These are phyloP conservation scores for Ormosia semicastrata DNA, from an alignment of 306 rosid genomes.

Conservation along the genomic window DNA sequence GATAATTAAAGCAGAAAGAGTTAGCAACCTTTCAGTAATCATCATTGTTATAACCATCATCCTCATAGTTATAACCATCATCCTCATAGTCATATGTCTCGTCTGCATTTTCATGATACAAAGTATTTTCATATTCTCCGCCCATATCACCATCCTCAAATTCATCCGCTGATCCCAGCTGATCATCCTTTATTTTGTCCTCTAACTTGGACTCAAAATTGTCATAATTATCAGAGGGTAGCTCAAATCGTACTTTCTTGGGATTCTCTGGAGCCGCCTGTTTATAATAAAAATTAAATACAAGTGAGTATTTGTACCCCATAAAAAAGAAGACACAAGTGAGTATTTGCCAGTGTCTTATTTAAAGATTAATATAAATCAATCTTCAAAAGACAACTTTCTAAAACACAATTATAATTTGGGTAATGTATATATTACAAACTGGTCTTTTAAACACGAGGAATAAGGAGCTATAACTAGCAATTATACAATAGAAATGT, in stretches of 20 bases:
- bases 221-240: slow-evolving; percentile 3
- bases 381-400: slow-evolving; percentile 1
- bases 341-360: background rate
- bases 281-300: background rate
- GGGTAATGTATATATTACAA: background rate
- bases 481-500: background rate
- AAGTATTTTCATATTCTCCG: background rate
- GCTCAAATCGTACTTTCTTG: slow-evolving; percentile 34
- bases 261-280: slow-evolving; percentile 22
- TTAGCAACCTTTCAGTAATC: background rate
- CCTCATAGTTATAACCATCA: slow-evolving; percentile 22
- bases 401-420: background rate
- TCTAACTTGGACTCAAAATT: slow-evolving; percentile 8
- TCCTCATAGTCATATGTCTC: slow-evolving; percentile 22
- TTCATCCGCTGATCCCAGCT: slow-evolving; percentile 1
- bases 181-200: slow-evolving; percentile 16
- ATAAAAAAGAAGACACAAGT: background rate
- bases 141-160: background rate
- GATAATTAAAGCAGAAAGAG: background rate
- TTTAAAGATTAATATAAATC: background rate
- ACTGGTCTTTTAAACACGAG: background rate
- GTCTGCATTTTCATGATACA: slow-evolving; percentile 18
- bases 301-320: background rate
- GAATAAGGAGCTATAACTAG: background rate
- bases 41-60: slow-evolving; percentile 19